Base-by-base conservation (phyloP, 179 eudicot species). In the Silene coronaria region DNA sequence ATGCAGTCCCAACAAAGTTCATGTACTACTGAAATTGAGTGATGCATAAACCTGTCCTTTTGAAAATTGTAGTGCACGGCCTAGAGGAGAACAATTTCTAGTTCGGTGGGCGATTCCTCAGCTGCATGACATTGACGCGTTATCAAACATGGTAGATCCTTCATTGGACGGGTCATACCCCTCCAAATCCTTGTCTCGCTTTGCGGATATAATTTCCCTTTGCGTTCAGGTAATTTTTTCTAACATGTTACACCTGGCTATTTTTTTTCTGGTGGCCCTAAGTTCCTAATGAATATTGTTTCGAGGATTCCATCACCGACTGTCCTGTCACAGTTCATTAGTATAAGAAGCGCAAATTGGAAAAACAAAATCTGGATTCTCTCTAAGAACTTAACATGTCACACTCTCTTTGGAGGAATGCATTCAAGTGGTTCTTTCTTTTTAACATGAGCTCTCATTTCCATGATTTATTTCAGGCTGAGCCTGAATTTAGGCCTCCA, bases 141-240 rank as follows among this genome's bases (percentile, higher is more conserved):
- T 94, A 48, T 89, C 94, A 22, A 87, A 86, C 76, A 94, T 94
- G 98, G 98, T 94, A 34, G 97, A 94, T 75, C 94, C 96, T 80
- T 86, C 94, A 19, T 73, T 94, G 14, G 65, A 82, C 30, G 90
- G 92, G 62, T 85, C 87, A 7, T 94, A 90, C 82, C 86, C 97
- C 0, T 81, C 92, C 4, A 94, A 87, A 84, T 90, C 98, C 11
- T 74, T 94, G 75, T 94, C 98, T 23, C 91, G 93, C 46, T 87
- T 94, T 75, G 98, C 98, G 9, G 98, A 94, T 79, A 94, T 91
- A 55, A 94, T 94, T 59, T 91, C 97, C 48, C 76, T 90, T 6
- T 94, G 98, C 72, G 87, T 94, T 77, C 98, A 91, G 91, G 98
- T 88, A 61, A 77, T 80, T 65, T 38, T 71, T 55, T 26, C 30